Evolutionary conservation across 139 green algal genomes (phyloP).

Genomic region (Klebsormidium nitens): DNA sequence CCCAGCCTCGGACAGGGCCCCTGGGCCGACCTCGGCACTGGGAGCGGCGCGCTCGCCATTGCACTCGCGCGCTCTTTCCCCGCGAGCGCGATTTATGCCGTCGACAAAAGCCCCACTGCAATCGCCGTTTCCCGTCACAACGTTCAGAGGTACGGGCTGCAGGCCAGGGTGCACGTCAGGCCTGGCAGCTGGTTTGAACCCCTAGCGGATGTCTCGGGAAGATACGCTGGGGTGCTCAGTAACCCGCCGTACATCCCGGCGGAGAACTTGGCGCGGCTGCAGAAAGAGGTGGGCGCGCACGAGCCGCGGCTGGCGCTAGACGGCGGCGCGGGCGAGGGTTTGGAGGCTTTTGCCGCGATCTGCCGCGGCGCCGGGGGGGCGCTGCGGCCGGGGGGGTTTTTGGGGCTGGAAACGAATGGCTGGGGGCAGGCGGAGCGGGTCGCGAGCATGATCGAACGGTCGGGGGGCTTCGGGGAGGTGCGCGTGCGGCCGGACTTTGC

Average conservation of each 20-base stretch:
- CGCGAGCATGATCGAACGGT: no score
- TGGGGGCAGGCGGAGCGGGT: no score
- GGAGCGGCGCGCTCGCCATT: constrained; percentile 80
- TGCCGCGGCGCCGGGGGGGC: neutral
- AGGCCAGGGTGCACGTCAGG: constrained; percentile 39
- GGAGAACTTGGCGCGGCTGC: constrained; percentile 48
- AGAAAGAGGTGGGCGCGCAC: constrained; percentile 70
- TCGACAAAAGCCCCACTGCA: constrained; percentile 29
- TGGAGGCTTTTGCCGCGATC: constrained; percentile 42
- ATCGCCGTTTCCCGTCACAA: constrained; percentile 12
- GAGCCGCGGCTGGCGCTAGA: constrained; percentile 77
- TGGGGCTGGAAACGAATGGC: no score
- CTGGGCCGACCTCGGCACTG: constrained; percentile 88
- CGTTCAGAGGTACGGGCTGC: constrained; percentile 12
- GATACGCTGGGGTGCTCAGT: constrained; percentile 72
- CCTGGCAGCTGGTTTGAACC: constrained; percentile 68
- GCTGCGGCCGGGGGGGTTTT: constrained; percentile 27
- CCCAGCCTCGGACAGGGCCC: neutral
- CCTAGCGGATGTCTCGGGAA: constrained; percentile 39
- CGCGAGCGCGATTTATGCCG: constrained; percentile 9
- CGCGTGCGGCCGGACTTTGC: no score
- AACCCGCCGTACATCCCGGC: constrained; percentile 91
- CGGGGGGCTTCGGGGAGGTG: no score
- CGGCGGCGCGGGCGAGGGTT: constrained; percentile 61
- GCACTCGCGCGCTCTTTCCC: constrained; percentile 56